phyloP scores from a whole-genome alignment of 441 rosid species.

The Lepidium campestre region DNA sequence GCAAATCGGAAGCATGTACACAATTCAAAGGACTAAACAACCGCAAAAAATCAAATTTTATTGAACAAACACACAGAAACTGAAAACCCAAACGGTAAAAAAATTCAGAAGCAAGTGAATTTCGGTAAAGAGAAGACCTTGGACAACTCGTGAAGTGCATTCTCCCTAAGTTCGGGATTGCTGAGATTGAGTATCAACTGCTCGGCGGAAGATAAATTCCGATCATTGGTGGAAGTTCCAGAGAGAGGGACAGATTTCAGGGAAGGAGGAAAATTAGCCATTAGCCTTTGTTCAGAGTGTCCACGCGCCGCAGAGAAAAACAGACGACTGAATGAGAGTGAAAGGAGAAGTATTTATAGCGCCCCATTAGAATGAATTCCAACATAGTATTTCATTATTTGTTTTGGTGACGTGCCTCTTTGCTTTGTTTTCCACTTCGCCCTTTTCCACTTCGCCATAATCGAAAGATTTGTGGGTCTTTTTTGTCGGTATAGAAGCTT shows the following conservation, averaged over 20 bases:
- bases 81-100: background rate
- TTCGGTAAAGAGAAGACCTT: conserved; percentile 41
- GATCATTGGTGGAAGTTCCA: conserved; percentile 56
- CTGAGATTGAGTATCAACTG: conserved; percentile 78
- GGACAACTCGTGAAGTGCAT: conserved; percentile 77
- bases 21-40: background rate
- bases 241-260: conserved; percentile 10
- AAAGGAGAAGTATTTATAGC: conserved; percentile 1
- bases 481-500: no score
- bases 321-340: background rate
- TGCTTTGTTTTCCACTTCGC: no score
- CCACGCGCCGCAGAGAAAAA: conserved; percentile 15
- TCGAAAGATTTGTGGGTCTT: no score
- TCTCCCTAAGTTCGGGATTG: conserved; percentile 80
- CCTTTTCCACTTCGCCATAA: no score
- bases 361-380: no score
- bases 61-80: background rate
- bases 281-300: background rate
- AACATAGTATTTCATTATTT: no score
- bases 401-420: no score
- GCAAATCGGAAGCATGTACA: background rate
- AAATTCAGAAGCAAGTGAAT: background rate
- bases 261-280: conserved; percentile 31
- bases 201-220: conserved; percentile 62
- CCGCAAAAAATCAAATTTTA: background rate